Percentiles rank a stretch among this genome's conserved stretches.
Conservation (phyloP, 371 early-diverging fungal genomes). For the Basidiobolus meristosporus region DNA sequence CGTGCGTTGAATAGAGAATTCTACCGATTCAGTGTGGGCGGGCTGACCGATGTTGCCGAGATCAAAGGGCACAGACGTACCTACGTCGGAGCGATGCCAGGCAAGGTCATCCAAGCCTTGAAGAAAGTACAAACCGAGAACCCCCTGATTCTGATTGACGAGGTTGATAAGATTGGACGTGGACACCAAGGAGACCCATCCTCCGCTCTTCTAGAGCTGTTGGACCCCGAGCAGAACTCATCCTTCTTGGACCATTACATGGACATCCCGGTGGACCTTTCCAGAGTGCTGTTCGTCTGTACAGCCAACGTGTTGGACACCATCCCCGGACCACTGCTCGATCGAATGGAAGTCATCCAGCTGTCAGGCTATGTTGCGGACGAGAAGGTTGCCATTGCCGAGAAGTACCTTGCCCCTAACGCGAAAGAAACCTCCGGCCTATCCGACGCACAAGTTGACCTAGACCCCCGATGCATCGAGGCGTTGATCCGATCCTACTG, state of each 20-base stretch:
- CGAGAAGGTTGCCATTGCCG: slow-evolving; percentile 92
- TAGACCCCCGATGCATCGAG: slow-evolving; percentile 62
- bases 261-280: slow-evolving; percentile 93
- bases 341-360: slow-evolving; percentile 94
- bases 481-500: slow-evolving; percentile 76
- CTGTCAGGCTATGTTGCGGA: slow-evolving; percentile 91
- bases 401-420: slow-evolving; percentile 67
- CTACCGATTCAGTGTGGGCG: slow-evolving; percentile 91
- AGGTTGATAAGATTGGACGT: slow-evolving; percentile 92
- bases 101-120: slow-evolving; percentile 92
- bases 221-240: slow-evolving; percentile 92
- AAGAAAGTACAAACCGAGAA: slow-evolving; percentile 95
- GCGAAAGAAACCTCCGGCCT: slow-evolving; percentile 68
- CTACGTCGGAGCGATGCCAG: slow-evolving; percentile 99
- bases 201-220: slow-evolving; percentile 83
- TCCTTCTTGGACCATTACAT: slow-evolving; percentile 96
- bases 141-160: slow-evolving; percentile 91
- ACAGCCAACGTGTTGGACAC: slow-evolving; percentile 92
- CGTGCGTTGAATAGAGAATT: slow-evolving; percentile 85
- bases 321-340: slow-evolving; percentile 88
- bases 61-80: slow-evolving; percentile 97
- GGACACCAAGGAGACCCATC: slow-evolving; percentile 95
- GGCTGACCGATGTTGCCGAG: slow-evolving; percentile 91
- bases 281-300: slow-evolving; percentile 91
- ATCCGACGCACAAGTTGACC: slow-evolving; percentile 39